Evolutionary conservation across 495 filamentous ascomycete genomes (phyloP), one percentile per base, ranked within the genome.

Genomic region (Trichodelitschia bisporula): DNA sequence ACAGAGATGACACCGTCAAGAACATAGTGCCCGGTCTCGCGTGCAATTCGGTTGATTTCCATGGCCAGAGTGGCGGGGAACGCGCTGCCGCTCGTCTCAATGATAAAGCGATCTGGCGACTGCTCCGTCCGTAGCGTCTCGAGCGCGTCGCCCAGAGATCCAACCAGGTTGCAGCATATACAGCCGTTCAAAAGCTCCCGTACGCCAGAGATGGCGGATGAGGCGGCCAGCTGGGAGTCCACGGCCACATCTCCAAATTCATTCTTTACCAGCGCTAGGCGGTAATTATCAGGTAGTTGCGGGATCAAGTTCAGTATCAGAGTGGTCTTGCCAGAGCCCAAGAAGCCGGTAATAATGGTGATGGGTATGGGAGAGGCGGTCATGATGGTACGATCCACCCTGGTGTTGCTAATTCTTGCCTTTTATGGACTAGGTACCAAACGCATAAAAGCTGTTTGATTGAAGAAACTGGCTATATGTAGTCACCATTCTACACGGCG

Each of bases 111-210:
- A 46, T 92, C 75, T 0, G 79, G 83, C 0, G 37, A 18, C 9
- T 66, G 56, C 21, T 61, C 54, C 23, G 53, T 44, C 28, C 59
- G 57, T 10, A 95, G 68, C 32, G 79, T 64, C 3, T 63, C 47
- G 2, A 97, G 68, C 0, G 84, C 84, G 30, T 72, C 64, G 40
- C 66, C 63, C 15, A 97, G 64, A 49, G 86, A 76, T 2, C 86
- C 86, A 31, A 97, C 82, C 11, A 93, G 71, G 45, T 93, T 97
- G 55, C 86, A 97, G 60, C 86, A 97, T 45, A 97, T 93, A 51
- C 86, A 97, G 37, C 86, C 86, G 44, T 89, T 84, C 13, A 95
- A 69, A 2, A 97, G 58, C 45, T 97, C 86, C 41, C 70, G 69
- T 12, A 89, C 82, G 32, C 79, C 84, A n/a, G 73, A 65, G 42